Evolutionary conservation across 2,329 filamentous ascomycete genomes (phyloP).

Genomic region (Alternaria postmessia): DNA sequence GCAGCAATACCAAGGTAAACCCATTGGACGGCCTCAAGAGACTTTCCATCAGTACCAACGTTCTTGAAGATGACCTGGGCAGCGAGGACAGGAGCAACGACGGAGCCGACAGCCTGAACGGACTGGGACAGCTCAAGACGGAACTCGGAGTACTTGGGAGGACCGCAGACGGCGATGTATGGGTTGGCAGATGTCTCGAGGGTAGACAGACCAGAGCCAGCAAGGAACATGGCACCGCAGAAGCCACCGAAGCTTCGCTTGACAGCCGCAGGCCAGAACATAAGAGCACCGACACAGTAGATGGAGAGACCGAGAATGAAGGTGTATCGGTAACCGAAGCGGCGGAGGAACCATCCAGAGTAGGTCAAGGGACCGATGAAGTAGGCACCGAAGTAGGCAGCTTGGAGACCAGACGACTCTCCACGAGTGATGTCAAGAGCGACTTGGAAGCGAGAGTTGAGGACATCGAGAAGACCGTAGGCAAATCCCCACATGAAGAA

Average conservation of each 20-base stretch:
- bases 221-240: constrained; percentile 74
- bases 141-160: constrained; percentile 76
- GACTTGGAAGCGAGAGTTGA: constrained; percentile 56
- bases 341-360: constrained; percentile 69
- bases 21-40: constrained; percentile 76
- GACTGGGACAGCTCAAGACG: constrained; percentile 80
- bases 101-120: constrained; percentile 78
- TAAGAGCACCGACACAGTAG: constrained; percentile 74
- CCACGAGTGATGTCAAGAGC: constrained; percentile 57
- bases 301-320: constrained; percentile 78
- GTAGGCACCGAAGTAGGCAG: constrained; percentile 69
- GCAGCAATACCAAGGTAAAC: constrained; percentile 81
- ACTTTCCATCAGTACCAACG: constrained; percentile 63
- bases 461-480: constrained; percentile 56
- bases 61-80: constrained; percentile 76
- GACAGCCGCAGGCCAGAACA: constrained; percentile 84
- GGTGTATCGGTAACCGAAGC: constrained; percentile 79
- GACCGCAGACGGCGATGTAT: constrained; percentile 67
- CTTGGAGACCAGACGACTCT: constrained; percentile 69
- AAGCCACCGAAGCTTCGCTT: constrained; percentile 77
- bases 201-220: constrained; percentile 75
- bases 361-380: constrained; percentile 63
- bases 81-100: constrained; percentile 76
- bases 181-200: constrained; percentile 82
- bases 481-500: constrained; percentile 64